Percentiles rank a stretch among this genome's conserved stretches.
Conservation (phyloP, 140 eudicot species). For the Ambrosia hybrid region DNA sequence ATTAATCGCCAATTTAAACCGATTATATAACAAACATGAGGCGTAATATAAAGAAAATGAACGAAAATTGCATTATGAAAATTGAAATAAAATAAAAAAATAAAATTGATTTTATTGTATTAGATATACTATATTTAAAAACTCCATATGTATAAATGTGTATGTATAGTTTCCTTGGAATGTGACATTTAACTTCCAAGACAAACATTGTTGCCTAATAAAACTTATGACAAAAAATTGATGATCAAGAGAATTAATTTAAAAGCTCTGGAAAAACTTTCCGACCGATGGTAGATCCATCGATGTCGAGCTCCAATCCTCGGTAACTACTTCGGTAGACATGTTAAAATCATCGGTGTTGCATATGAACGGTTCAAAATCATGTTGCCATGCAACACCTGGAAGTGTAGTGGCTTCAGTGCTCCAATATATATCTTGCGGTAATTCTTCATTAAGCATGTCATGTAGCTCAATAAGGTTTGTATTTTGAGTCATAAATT, state of each 20-base stretch:
- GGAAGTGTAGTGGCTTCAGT: constrained; percentile 19
- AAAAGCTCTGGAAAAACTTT: constrained; percentile 29
- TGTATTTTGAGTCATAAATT: constrained; percentile 32
- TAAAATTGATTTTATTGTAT: no score
- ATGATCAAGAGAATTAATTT: constrained; percentile 10
- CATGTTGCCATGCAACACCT: constrained; percentile 25
- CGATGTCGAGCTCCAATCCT: constrained; percentile 39
- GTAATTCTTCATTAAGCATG: constrained; percentile 39
- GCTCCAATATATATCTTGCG: constrained; percentile 40
- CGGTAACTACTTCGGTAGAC: constrained; percentile 26
- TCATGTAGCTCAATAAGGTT: constrained; percentile 41
- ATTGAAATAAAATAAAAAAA: not conserved
- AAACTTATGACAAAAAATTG: not conserved
- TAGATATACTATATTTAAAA: not conserved
- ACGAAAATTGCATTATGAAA: not conserved
- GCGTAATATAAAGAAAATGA: not conserved
- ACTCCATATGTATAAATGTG: constrained; percentile 26
- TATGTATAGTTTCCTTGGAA: constrained; percentile 38
- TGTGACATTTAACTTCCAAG: constrained; percentile 48
- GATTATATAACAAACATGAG: not conserved
- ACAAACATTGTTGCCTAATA: constrained; percentile 32
- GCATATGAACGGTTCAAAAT: constrained; percentile 24
- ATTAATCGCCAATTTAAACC: not conserved
- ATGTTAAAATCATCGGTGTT: constrained; percentile 34
- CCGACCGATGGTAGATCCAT: constrained; percentile 37